Evolutionary conservation across 139 green algal genomes (phyloP).

Genomic region (Chlorella sp.): DNA sequence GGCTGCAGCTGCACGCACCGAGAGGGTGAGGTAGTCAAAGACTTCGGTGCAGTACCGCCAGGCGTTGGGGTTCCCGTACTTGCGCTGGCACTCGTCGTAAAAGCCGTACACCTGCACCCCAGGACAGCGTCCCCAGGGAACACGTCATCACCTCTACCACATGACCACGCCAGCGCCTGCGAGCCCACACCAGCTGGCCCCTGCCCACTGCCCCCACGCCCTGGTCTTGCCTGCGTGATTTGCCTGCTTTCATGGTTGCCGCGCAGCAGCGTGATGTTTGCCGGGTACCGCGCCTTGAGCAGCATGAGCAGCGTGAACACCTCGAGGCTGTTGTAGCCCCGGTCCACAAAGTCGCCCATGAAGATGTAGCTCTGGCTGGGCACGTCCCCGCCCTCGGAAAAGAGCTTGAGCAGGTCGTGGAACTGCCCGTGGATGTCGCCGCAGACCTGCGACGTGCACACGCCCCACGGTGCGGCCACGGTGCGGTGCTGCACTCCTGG

Average conservation of each 20-base stretch:
- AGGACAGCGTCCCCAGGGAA: too few relatives aligned
- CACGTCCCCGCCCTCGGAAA: constrained; percentile 92
- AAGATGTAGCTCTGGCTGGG: constrained; percentile 98
- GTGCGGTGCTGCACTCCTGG: too few relatives aligned
- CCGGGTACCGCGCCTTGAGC: constrained; percentile 89
- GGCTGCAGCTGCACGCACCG: constrained; percentile 25
- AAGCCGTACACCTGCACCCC: constrained; percentile 87
- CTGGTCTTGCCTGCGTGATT: constrained; percentile 82
- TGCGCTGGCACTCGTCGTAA: constrained; percentile 98
- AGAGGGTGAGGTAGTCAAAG: constrained; percentile 93
- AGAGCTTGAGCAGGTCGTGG: constrained; percentile 96
- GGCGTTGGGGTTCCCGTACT: constrained; percentile 96
- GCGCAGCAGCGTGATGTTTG: constrained; percentile 93
- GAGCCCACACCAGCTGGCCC: neutral
- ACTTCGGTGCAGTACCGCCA: constrained; percentile 99
- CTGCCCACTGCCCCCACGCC: too few relatives aligned
- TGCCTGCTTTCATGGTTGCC: constrained; percentile 99
- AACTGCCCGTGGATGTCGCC: constrained; percentile 97
- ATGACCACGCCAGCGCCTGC: neutral
- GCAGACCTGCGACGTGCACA: constrained; percentile 70
- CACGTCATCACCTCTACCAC: too few relatives aligned
- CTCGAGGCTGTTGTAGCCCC: constrained; percentile 98
- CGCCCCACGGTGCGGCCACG: too few relatives aligned
- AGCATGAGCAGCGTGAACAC: constrained; percentile 98
- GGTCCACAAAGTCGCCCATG: constrained; percentile 99